Evolutionary conservation across 2,329 filamentous ascomycete species (phyloP), one percentile per base, ranked within the genome.

Genomic region (Acrodontium crateriforme): DNA sequence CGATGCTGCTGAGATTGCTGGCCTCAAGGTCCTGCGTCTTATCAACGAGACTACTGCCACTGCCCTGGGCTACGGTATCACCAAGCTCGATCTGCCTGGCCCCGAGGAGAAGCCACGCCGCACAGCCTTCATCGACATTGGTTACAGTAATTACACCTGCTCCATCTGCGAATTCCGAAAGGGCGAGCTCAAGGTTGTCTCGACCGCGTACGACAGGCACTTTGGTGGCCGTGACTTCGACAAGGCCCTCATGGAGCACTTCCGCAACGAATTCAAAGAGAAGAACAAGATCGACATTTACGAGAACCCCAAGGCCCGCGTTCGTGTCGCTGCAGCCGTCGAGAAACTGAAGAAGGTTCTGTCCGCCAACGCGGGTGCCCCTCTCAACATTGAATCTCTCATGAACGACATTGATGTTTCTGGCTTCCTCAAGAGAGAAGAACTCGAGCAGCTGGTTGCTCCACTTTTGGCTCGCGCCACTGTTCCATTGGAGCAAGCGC

Each of bases 291-390:
- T 95, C 46, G 85, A 95, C 55, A 87, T 98, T 62, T 73, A 75
- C 58, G 75, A 73, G 43, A 89, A 95, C 63, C 71, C 76, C 42
- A 93, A 93, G 65, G 89, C 87, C 34, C 72, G 78, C 57, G 74
- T 85, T 43, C 83, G 89, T 55, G 81, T 91, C 45, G 70, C 80
- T 22, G 75, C 83, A 37, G 84, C 81, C 32, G 84, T 85, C 30
- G 89, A 98, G 70, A 94, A 93, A 71, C 65, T 92, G 54, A 98
- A 98, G 77, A 95, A 95, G 74, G 77, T 95, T 31, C 67, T 98
- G 31, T 95, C 87, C 18, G 89, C 89, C 54, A 95, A 95, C 64
- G 79, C 85, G 45, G 71, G 79, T 52, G 84, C 87, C 11, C 83
- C 87, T 27, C 61, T 98, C 57, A 95, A 85, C 68, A 91, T 98